Conservation (phyloP, 2,329 filamentous ascomycete genomes). For the Geoglossum cookeanum region DNA sequence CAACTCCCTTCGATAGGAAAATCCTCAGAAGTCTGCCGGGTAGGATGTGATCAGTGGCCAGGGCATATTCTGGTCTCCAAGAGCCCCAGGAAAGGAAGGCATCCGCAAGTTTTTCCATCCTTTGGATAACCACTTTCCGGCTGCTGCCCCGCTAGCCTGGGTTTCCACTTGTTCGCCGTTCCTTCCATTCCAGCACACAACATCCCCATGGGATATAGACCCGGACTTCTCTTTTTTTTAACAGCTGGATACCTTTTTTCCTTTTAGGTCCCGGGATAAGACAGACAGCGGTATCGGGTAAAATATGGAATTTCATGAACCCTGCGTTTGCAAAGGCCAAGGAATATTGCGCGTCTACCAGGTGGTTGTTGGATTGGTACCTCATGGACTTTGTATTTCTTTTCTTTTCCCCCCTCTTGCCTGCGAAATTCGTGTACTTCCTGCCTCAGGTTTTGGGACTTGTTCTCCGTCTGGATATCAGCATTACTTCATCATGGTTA, state of each 20-base stretch:
- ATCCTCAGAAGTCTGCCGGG: background rate
- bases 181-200: background rate
- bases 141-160: background rate
- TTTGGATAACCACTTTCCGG: background rate
- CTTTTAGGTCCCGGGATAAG: background rate
- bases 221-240: too few relatives aligned
- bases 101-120: background rate
- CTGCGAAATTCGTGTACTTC: background rate
- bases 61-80: background rate
- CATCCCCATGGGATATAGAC: background rate
- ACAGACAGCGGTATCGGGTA: background rate
- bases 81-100: background rate
- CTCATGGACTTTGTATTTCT: background rate
- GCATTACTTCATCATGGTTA: constrained; percentile 1
- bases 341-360: background rate
- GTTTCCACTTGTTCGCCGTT: background rate
- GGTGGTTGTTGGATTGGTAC: background rate
- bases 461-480: background rate
- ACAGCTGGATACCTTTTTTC: background rate
- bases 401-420: background rate
- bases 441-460: background rate
- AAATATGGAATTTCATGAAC: background rate
- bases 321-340: background rate
- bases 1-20: background rate
- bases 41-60: background rate